Evolutionary conservation across 176 grass and related monocot genomes (phyloP).

Genomic region (Tillandsia fasciculata): DNA sequence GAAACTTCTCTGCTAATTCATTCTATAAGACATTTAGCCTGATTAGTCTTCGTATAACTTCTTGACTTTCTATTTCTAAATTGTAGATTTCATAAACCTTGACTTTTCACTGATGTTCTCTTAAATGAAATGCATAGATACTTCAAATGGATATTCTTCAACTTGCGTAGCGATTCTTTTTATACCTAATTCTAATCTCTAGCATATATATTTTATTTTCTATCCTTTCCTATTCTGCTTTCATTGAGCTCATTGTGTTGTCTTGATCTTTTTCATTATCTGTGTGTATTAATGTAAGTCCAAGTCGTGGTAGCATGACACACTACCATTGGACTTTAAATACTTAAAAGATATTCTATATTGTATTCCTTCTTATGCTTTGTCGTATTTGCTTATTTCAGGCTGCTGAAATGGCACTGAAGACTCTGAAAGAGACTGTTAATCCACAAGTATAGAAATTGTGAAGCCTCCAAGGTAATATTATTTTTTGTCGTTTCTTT

Average conservation of each 20-base stretch:
- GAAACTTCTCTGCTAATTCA: neutral
- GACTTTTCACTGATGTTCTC: too few relatives aligned
- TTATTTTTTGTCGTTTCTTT: constrained; percentile 4
- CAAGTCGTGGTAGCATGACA: neutral
- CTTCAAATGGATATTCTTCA: too few relatives aligned
- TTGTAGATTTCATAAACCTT: too few relatives aligned
- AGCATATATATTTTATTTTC: too few relatives aligned
- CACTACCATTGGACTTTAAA: neutral
- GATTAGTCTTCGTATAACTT: too few relatives aligned
- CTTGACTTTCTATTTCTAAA: too few relatives aligned
- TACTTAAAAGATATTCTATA: neutral
- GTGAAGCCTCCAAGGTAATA: constrained; percentile 44
- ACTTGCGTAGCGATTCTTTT: too few relatives aligned
- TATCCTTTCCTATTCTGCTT: too few relatives aligned
- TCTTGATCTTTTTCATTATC: too few relatives aligned
- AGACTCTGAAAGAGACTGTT: constrained; percentile 35
- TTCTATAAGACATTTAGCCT: neutral
- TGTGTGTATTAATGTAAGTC: neutral
- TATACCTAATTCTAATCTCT: too few relatives aligned
- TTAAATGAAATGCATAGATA: too few relatives aligned
- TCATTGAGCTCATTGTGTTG: too few relatives aligned
- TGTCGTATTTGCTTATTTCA: constrained; percentile 11
- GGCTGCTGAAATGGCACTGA: constrained; percentile 54
- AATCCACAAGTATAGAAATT: constrained; percentile 40
- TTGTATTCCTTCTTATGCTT: neutral